phyloP scores from a whole-genome alignment of 2,329 filamentous ascomycete species.

The Fusarium azukiicola region DNA sequence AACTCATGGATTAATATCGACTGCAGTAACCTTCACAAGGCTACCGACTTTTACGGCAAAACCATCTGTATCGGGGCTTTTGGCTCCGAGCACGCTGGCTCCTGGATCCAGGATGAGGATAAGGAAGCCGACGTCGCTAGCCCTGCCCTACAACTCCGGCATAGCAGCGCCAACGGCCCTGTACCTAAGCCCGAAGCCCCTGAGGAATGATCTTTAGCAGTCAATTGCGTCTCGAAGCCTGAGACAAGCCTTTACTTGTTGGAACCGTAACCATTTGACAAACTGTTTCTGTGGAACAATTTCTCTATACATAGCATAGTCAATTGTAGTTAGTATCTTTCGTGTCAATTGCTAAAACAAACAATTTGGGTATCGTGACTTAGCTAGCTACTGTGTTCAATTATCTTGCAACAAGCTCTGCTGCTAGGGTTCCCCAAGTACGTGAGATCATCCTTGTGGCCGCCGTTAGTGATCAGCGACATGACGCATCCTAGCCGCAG shows the following conservation, averaged over 20 bases:
- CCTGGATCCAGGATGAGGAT: slow-evolving; percentile 6
- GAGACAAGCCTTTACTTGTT: slow-evolving; percentile 13
- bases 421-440: slow-evolving; percentile 1
- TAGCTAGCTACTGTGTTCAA: slow-evolving; percentile 9
- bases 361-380: neutral
- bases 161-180: slow-evolving; percentile 17
- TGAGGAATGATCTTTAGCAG: slow-evolving; percentile 14
- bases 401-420: slow-evolving; percentile 8
- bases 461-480: slow-evolving; percentile 13
- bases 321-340: slow-evolving; percentile 12
- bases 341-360: slow-evolving; percentile 1
- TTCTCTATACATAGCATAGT: slow-evolving; percentile 15
- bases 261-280: neutral
- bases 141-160: slow-evolving; percentile 4
- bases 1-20: slow-evolving; percentile 7
- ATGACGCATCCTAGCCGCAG: slow-evolving; percentile 11
- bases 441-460: slow-evolving; percentile 3
- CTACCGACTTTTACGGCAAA: slow-evolving; percentile 20
- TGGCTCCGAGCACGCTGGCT: slow-evolving; percentile 4
- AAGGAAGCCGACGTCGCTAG: slow-evolving; percentile 5
- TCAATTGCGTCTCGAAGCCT: slow-evolving; percentile 15
- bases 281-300: slow-evolving; percentile 16
- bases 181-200: neutral
- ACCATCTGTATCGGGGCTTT: neutral
- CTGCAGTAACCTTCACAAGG: slow-evolving; percentile 14